These are phyloP conservation scores for Crithidia acanthocephali DNA, from an alignment of 208 protist species.

Conservation along the genomic window DNA sequence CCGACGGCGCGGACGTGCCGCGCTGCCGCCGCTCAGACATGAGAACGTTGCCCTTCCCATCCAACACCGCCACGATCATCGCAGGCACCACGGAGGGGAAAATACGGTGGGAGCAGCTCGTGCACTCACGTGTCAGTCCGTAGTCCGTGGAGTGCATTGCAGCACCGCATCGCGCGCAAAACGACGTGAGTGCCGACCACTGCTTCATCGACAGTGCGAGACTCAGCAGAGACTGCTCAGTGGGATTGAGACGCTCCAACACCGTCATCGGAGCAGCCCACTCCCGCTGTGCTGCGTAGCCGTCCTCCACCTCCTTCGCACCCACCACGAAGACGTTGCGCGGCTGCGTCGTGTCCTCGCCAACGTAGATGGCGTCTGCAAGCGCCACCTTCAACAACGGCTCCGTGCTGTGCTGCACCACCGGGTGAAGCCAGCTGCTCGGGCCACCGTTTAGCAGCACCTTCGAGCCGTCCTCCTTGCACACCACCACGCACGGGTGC, in stretches of 20 bases:
- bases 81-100: conserved; percentile 40
- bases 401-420: background rate
- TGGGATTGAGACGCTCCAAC: conserved; percentile 11
- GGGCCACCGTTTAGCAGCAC: conserved; percentile 23
- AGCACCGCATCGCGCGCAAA: conserved; percentile 45
- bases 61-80: conserved; percentile 59
- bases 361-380: conserved; percentile 32
- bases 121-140: conserved; percentile 32
- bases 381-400: conserved; percentile 21
- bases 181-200: conserved; percentile 35
- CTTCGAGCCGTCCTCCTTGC: conserved; percentile 26
- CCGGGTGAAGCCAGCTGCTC: conserved; percentile 36
- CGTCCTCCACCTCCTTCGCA: conserved; percentile 13
- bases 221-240: conserved; percentile 34
- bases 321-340: conserved; percentile 41
- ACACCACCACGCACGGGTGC: conserved; percentile 37
- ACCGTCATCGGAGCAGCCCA: conserved; percentile 23
- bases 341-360: conserved; percentile 26
- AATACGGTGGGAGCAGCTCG: too few relatives aligned
- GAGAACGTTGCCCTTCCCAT: conserved; percentile 53
- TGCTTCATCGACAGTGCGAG: conserved; percentile 44
- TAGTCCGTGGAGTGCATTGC: conserved; percentile 21
- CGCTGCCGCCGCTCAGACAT: conserved; percentile 29
- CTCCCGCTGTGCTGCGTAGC: conserved; percentile 7
- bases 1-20: background rate